Evolutionary conservation across 768 basidiomycete species (phyloP), one percentile per base, ranked within the genome.

Genomic region (Leucosporidium scottii): DNA sequence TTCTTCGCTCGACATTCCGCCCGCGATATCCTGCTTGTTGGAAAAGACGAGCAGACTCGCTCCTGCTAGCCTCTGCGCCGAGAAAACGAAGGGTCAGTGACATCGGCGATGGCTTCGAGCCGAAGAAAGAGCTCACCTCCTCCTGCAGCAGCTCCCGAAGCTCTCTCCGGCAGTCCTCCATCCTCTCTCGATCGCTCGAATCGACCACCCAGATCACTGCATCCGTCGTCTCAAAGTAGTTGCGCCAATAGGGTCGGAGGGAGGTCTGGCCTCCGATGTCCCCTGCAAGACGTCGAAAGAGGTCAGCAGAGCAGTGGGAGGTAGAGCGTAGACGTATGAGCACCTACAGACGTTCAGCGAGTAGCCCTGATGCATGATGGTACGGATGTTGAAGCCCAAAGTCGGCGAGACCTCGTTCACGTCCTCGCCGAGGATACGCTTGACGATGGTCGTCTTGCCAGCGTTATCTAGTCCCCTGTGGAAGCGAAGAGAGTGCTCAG

Each of bases 151-250:
- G 83, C 74, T 83, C 86, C 73, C 88, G 86, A 27, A 98, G 82
- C 79, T 99, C 96, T 59, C 85, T 81, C 76, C 84, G 88, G 79
- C 94, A 98, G 77, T 98, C 93, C 59, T 82, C 79, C 84, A 96
- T 90, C 69, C 96, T 85, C 81, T 91, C 82, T 51, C 89, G 84
- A 80, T 98, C 94, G 48, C 88, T 85, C 0, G 93, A 94, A 81
- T 99, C 96, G 53, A 99, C 93, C 23, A 99, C 94, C 96, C 96
- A 99, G 44, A 98, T 92, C 54, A 99, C 82, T 10, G 90, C 94
- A 79, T 98, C 96, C 15, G 96, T 98, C 79, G 93, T 91, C 79
- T 99, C 96, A 74, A 98, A 98, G 80, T 98, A 98, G 78, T 98
- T 99, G 30, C 91, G 82, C 96, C 96, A 99, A 78, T 98, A 98